phyloP scores from a whole-genome alignment of 257 asterid genomes.

The Solanum pimpinellifolium region DNA sequence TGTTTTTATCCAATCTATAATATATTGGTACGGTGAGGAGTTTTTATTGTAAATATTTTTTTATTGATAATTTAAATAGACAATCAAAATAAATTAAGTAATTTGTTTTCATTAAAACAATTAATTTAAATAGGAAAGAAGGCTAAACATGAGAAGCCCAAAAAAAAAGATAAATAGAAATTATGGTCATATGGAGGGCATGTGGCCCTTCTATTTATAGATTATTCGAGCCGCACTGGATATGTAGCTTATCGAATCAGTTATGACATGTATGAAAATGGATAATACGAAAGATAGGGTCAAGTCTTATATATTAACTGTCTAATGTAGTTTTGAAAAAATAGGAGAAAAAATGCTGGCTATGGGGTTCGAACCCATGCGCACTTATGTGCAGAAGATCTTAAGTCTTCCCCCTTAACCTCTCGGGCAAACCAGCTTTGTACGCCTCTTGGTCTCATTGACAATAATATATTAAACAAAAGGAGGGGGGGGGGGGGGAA shows the following conservation, averaged over 20 bases:
- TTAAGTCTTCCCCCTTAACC: conserved; percentile 95
- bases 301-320: too few species aligned
- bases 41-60: too few species aligned
- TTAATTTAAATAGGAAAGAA: background rate
- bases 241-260: background rate
- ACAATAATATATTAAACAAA: too few species aligned
- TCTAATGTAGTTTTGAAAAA: background rate
- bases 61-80: background rate
- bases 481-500: too few species aligned
- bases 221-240: too few species aligned
- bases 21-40: background rate
- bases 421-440: conserved; percentile 84
- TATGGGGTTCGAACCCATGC: conserved; percentile 97
- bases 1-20: background rate
- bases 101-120: too few species aligned
- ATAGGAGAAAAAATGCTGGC: conserved; percentile 39
- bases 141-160: background rate
- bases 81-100: background rate
- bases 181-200: background rate
- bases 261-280: background rate
- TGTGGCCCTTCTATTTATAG: background rate
- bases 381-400: conserved; percentile 80
- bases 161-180: background rate
- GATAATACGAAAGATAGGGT: background rate
- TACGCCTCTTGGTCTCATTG: accelerated